A percentile compares a stretch with the other conserved stretches of the same genome.
Evolutionary conservation across 768 basidiomycete genomes (phyloP).

Genomic region (Leccinum olivaceopallidum): DNA sequence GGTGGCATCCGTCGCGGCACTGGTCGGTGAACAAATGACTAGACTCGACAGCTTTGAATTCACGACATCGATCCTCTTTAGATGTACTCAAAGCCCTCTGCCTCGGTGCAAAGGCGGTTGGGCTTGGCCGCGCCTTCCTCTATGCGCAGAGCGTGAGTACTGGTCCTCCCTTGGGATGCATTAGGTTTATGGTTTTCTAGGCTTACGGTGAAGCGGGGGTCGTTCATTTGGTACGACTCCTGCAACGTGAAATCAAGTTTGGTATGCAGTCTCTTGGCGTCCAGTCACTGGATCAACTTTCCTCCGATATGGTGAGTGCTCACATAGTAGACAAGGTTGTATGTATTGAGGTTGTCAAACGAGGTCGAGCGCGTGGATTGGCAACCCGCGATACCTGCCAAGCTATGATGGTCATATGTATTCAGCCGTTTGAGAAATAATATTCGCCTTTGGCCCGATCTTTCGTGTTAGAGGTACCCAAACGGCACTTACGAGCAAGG

Average conservation of each 20-base stretch:
- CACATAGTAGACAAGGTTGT: not conserved
- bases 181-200: constrained; percentile 36
- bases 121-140: constrained; percentile 82
- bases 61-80: constrained; percentile 13
- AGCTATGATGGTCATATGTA: constrained; percentile 16
- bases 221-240: constrained; percentile 61
- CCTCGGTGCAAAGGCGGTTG: constrained; percentile 84
- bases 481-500: constrained; percentile 12
- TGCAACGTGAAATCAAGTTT: constrained; percentile 75
- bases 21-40: constrained; percentile 40
- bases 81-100: constrained; percentile 91
- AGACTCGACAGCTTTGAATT: not conserved
- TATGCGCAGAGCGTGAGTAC: constrained; percentile 76
- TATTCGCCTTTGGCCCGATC: too few relatives aligned
- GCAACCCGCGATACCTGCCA: constrained; percentile 42
- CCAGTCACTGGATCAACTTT: constrained; percentile 59
- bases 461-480: too few relatives aligned
- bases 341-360: constrained; percentile 5
- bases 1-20: constrained; percentile 77
- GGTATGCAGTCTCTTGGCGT: constrained; percentile 80
- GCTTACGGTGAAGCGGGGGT: constrained; percentile 78
- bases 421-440: not conserved
- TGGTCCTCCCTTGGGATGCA: not conserved
- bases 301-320: constrained; percentile 67
- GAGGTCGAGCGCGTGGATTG: constrained; percentile 70